Conservation (phyloP, 768 basidiomycete genomes). For the Leucocoprinus birnbaumii region DNA sequence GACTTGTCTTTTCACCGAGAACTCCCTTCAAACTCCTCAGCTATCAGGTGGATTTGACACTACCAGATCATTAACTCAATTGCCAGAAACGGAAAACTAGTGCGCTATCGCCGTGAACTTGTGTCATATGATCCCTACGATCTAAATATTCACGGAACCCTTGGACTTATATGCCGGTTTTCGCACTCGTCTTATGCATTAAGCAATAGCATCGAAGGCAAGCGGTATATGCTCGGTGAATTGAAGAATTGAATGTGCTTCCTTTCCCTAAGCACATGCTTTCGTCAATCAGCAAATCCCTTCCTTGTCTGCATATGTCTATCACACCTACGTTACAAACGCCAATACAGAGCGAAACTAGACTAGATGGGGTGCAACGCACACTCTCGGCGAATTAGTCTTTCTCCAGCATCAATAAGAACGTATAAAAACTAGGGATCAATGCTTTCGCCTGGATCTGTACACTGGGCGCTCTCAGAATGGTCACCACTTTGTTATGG, state of each 20-base stretch:
- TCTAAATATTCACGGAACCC: constrained; percentile 16
- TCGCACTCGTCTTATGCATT: too few relatives aligned
- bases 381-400: too few relatives aligned
- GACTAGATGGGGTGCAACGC: too few relatives aligned
- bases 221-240: constrained; percentile 19
- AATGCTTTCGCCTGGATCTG: neutral
- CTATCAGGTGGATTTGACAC: too few relatives aligned
- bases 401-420: neutral
- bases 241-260: neutral
- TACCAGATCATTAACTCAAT: too few relatives aligned
- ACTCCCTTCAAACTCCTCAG: neutral
- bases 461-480: neutral
- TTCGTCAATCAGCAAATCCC: neutral
- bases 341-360: too few relatives aligned
- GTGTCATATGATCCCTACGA: constrained; percentile 14
- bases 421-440: neutral
- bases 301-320: neutral
- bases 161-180: constrained; percentile 8
- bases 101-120: neutral
- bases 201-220: neutral
- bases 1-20: too few relatives aligned
- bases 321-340: neutral
- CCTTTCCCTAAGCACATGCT: neutral
- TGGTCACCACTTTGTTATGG: constrained; percentile 21
- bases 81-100: too few relatives aligned